A percentile compares a stretch with the other conserved stretches of the same genome.
Evolutionary conservation across 2,329 filamentous ascomycete species (phyloP).

Genomic region (Graphilbum ipis-grandicollis): DNA sequence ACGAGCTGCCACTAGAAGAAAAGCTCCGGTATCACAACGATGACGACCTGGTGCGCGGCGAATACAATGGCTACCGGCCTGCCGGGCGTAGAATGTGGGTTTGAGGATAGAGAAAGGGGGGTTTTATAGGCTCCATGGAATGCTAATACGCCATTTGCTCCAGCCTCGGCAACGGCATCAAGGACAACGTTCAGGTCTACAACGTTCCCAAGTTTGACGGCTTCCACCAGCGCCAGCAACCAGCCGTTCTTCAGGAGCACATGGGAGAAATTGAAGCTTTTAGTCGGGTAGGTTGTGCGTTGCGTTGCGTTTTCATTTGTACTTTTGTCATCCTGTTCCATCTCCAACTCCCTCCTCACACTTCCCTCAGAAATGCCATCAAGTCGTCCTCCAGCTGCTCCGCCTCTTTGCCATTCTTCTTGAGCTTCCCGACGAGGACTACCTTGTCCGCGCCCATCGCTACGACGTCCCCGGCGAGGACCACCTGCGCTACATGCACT

Average conservation of each 20-base stretch:
- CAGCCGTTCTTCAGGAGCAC: constrained; percentile 26
- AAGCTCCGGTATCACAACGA: constrained; percentile 28
- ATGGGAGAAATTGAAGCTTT: constrained; percentile 38
- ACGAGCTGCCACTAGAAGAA: constrained; percentile 29
- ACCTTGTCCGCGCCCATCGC: constrained; percentile 33
- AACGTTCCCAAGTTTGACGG: constrained; percentile 40
- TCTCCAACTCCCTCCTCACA: neutral
- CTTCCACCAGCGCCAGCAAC: constrained; percentile 25
- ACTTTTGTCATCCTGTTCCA: too few species aligned
- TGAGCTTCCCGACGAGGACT: constrained; percentile 37
- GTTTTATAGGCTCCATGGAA: too few species aligned
- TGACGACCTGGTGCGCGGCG: constrained; percentile 23
- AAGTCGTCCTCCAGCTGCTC: constrained; percentile 35
- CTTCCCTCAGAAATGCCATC: constrained; percentile 16
- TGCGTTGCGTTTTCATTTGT: too few species aligned
- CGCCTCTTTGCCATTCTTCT: constrained; percentile 41
- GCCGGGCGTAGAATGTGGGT: constrained; percentile 17
- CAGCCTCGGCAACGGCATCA: constrained; percentile 15
- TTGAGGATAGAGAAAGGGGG: too few species aligned
- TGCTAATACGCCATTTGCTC: too few species aligned
- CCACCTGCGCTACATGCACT: constrained; percentile 43
- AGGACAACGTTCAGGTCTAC: constrained; percentile 40
- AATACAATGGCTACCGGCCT: constrained; percentile 34
- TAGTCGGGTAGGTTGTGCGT: constrained; percentile 13
- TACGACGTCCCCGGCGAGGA: constrained; percentile 37